These are phyloP conservation scores for Elaeagnus macrophylla DNA, from an alignment of 306 rosid genomes.

Conservation along the genomic window DNA sequence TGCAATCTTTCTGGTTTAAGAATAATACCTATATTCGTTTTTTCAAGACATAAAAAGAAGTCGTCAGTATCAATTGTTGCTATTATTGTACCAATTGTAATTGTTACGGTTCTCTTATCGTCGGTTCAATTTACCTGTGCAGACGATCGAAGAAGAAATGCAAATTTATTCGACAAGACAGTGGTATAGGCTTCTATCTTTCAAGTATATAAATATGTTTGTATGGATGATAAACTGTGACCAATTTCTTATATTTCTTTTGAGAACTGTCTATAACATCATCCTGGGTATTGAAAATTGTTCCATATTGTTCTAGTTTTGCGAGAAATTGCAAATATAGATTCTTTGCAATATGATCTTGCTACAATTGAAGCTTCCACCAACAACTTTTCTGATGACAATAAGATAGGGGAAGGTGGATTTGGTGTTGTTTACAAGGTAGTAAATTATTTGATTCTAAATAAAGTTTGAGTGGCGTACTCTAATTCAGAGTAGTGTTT, in stretches of 20 bases:
- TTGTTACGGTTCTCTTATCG: conserved; percentile 12
- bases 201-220: not conserved
- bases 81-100: conserved; percentile 27
- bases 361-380: conserved; percentile 35
- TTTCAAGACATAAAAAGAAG: conserved; percentile 22
- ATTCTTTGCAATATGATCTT: conserved; percentile 37
- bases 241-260: not conserved
- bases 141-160: conserved; percentile 20
- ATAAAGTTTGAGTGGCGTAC: not conserved
- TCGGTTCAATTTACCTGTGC: conserved; percentile 29
- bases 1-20: not conserved
- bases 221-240: not conserved
- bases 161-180: conserved; percentile 9
- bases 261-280: not conserved
- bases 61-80: conserved; percentile 20
- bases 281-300: too few species aligned
- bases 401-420: conserved; percentile 47
- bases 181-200: conserved; percentile 16
- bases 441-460: not conserved
- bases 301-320: not conserved
- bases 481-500: not conserved
- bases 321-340: conserved; percentile 4
- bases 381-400: conserved; percentile 26
- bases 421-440: conserved; percentile 53
- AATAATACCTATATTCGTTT: not conserved